phyloP scores from a whole-genome alignment of 2,329 filamentous ascomycete species.

The Calcarisporium arbuscula region DNA sequence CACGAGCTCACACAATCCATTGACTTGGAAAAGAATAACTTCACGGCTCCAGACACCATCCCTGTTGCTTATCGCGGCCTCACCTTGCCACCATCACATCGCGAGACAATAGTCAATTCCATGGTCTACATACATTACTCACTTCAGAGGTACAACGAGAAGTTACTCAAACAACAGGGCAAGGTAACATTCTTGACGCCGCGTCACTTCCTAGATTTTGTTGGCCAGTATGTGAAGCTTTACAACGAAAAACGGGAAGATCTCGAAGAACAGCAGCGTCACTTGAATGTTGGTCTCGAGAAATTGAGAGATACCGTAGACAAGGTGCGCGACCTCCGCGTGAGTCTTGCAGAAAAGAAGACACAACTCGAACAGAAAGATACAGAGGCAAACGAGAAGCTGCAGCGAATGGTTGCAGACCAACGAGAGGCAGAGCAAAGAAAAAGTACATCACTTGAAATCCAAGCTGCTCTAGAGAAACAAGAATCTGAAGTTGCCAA shows the following conservation, averaged over 20 bases:
- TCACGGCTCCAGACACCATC: conserved; percentile 80
- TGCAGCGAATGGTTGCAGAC: conserved; percentile 94
- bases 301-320: conserved; percentile 95
- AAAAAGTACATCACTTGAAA: conserved; percentile 80
- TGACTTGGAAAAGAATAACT: conserved; percentile 84
- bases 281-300: conserved; percentile 96
- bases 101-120: conserved; percentile 88
- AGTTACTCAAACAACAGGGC: conserved; percentile 85
- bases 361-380: conserved; percentile 89
- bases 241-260: conserved; percentile 99
- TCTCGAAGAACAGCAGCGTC: conserved; percentile 94
- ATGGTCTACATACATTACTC: conserved; percentile 99
- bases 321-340: conserved; percentile 88
- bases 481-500: conserved; percentile 83
- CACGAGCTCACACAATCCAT: conserved; percentile 94
- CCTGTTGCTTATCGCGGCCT: conserved; percentile 88
- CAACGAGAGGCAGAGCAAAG: conserved; percentile 91
- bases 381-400: conserved; percentile 90
- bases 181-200: conserved; percentile 91
- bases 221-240: conserved; percentile 92
- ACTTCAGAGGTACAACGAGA: conserved; percentile 80
- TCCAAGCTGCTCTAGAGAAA: conserved; percentile 78
- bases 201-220: conserved; percentile 95
- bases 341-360: conserved; percentile 91
- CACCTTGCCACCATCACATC: conserved; percentile 76